Base-by-base conservation (phyloP, 441 rosid genomes). In the Adansonia gregorii region DNA sequence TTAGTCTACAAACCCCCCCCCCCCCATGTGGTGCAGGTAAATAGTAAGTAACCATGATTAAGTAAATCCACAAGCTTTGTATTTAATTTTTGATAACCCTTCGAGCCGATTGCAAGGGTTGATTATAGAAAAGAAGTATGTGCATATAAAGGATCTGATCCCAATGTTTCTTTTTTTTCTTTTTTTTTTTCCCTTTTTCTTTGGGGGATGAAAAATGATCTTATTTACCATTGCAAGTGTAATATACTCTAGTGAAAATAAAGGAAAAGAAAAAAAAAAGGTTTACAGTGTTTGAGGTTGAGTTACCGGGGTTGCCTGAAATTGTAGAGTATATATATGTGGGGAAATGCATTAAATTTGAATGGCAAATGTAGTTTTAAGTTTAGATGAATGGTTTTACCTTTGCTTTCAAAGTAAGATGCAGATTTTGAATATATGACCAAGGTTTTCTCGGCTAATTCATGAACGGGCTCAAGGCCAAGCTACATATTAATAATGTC, bases 61-160 rank as follows among this genome's bases (percentile, higher is more conserved):
- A 48, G 17, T 24, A 52, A 35, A 70, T 49, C 17, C 61, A 8
- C 45, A 71, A 71, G 45, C 48, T 15, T 51, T 72, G 43, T 35
- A n/a, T 72, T 31, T 48, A 46, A 68, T 68, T 72, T 52, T 27
- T 24, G 1, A n/a, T 49, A 17, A 54, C 75, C 75, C 75, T 71
- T 39, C 63, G 24, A 52, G 2, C 46, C 14, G 55, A 56, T 73
- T 73, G 54, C 76, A 14, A 73, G 67, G 54, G 67, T 58, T 73
- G 66, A 58, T 41, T 41, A 58, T 20, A 20, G 76, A 60, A 71
- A 52, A 31, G 46, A 24, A 54, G 17, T 12, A 6, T 31, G 15
- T 35, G 41, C 12, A 20, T 20, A n/a, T 31, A 56, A 52, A 35
- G 15, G 64, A 9, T 59, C 22, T 59, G 64, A 10, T 59, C 64